These are phyloP conservation scores for Lactarius hengduanensis DNA, from an alignment of 768 basidiomycete genomes.

Conservation along the genomic window DNA sequence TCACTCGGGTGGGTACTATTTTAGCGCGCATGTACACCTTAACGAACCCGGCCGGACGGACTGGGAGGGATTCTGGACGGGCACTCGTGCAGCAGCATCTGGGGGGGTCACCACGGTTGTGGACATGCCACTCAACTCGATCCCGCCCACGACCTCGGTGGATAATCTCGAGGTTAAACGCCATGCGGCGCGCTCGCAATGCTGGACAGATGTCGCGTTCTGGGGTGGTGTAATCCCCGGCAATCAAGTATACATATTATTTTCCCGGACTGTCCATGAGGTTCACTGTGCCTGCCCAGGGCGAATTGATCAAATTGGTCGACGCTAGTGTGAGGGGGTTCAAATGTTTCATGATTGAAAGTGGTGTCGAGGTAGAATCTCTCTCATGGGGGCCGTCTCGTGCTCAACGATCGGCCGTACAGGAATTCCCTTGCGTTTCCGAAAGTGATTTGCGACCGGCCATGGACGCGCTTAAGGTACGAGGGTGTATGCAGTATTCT, in stretches of 20 bases:
- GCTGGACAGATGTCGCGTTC: conserved; percentile 81
- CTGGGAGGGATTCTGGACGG: conserved; percentile 94
- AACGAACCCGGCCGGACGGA: conserved; percentile 92
- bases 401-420: conserved; percentile 9
- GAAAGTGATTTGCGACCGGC: conserved; percentile 65
- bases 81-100: conserved; percentile 85
- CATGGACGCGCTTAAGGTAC: conserved; percentile 74
- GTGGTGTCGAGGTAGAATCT: conserved; percentile 82
- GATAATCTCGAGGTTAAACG: conserved; percentile 71
- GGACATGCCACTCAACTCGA: conserved; percentile 98
- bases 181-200: conserved; percentile 66
- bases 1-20: neutral
- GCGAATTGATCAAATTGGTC: conserved; percentile 72
- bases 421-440: conserved; percentile 92
- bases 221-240: conserved; percentile 96
- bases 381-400: neutral
- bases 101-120: conserved; percentile 95
- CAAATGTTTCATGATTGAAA: conserved; percentile 95
- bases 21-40: conserved; percentile 86
- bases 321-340: conserved; percentile 87
- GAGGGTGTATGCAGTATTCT: neutral
- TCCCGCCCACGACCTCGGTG: conserved; percentile 92
- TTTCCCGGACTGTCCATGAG: neutral
- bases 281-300: conserved; percentile 41
- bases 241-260: conserved; percentile 59